phyloP scores from a whole-genome alignment of 176 grass and related monocot genomes.

The Lolium rigidum region DNA sequence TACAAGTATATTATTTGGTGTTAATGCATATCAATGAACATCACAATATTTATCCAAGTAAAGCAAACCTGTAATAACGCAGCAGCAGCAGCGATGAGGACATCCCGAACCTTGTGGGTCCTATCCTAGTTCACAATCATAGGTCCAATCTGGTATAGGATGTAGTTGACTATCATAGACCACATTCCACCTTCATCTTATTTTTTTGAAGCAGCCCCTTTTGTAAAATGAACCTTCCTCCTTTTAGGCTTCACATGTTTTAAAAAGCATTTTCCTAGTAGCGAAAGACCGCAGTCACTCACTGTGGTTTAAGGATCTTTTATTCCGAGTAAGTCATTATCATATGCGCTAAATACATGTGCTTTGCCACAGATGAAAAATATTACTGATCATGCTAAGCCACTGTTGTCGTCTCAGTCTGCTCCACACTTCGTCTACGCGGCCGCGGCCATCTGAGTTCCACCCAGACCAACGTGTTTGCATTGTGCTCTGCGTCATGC shows the following conservation, averaged over 20 bases:
- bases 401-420: background rate
- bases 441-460: background rate
- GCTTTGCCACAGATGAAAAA: background rate
- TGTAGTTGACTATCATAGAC: background rate
- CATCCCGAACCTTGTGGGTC: background rate
- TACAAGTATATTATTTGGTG: constrained; percentile 4
- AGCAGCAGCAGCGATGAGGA: background rate
- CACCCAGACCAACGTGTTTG: background rate
- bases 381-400: background rate
- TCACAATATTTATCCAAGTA: background rate
- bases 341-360: background rate
- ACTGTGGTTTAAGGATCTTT: background rate
- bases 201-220: background rate
- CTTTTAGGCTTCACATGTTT: constrained; percentile 13
- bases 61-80: background rate
- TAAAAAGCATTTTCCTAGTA: background rate
- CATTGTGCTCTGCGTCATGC: background rate
- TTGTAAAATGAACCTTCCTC: background rate
- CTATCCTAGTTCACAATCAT: background rate
- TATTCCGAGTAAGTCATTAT: background rate
- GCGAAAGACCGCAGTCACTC: background rate
- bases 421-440: too few species aligned
- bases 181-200: background rate
- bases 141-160: background rate
- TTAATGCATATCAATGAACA: background rate